Percentiles rank a stretch among this genome's conserved stretches.
Conservation (phyloP, 306 rosid species). For the Potentilla sterilis region DNA sequence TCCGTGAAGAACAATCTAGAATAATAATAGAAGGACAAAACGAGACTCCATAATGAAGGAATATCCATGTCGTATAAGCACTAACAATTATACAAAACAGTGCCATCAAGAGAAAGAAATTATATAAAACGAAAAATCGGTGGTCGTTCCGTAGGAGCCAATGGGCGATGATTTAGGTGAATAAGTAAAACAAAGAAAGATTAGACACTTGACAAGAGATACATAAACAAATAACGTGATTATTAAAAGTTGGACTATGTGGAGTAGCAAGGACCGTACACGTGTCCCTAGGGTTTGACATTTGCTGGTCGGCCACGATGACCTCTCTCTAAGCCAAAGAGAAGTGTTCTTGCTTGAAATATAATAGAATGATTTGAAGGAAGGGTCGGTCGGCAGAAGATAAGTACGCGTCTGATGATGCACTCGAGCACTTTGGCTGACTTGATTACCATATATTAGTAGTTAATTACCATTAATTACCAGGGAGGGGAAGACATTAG, state of each 20-base stretch:
- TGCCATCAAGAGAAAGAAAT: neutral
- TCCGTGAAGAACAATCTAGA: slow-evolving; percentile 34
- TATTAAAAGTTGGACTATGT: neutral
- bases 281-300: slow-evolving; percentile 22
- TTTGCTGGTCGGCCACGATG: slow-evolving; percentile 1
- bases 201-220: neutral
- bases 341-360: neutral
- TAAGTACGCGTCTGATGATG: slow-evolving; percentile 1
- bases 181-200: no score
- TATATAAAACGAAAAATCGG: neutral
- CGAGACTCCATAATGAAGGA: slow-evolving; percentile 8
- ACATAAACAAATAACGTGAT: neutral
- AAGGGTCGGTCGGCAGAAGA: slow-evolving; percentile 41
- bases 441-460: neutral
- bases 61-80: slow-evolving; percentile 23
- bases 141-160: neutral
- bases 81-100: neutral
- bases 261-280: neutral
- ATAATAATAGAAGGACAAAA: neutral
- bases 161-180: neutral
- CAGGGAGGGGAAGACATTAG: neutral
- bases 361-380: neutral
- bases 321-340: neutral
- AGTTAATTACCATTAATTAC: neutral
- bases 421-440: slow-evolving; percentile 3